Evolutionary conservation across 257 asterid species (phyloP).

Genomic region (Mitragyna speciosa): DNA sequence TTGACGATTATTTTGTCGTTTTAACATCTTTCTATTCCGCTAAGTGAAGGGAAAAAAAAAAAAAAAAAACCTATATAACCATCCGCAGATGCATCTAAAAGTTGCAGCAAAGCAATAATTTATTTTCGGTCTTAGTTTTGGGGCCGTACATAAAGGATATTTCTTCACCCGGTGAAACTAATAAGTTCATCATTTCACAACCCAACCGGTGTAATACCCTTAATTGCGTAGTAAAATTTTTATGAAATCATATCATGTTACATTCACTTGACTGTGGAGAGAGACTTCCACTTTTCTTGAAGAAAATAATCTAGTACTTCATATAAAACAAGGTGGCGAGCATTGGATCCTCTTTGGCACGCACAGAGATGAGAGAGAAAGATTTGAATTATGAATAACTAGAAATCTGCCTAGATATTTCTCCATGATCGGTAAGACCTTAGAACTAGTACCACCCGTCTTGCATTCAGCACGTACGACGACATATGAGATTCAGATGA

Average conservation of each 20-base stretch:
- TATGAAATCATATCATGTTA: too few relatives aligned
- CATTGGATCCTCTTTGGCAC: slow-evolving; percentile 9
- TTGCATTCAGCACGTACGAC: background rate
- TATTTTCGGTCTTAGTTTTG: background rate
- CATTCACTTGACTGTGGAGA: background rate
- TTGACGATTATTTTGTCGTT: background rate
- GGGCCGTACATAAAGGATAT: too few relatives aligned
- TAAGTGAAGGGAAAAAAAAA: too few relatives aligned
- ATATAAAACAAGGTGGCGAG: background rate
- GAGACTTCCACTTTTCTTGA: too few relatives aligned
- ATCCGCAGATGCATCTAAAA: background rate
- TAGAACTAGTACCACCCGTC: background rate
- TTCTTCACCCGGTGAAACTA: too few relatives aligned
- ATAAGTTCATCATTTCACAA: too few relatives aligned
- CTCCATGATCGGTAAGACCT: background rate
- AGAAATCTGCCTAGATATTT: background rate
- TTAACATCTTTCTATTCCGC: background rate
- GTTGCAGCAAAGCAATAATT: background rate
- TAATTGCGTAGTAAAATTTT: too few relatives aligned
- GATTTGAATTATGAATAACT: background rate
- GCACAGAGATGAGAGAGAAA: background rate
- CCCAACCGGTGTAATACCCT: too few relatives aligned
- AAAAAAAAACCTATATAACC: too few relatives aligned
- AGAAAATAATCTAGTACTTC: too few relatives aligned
- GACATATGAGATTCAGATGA: background rate